These are phyloP conservation scores for Chalciporus piperatoides DNA, from an alignment of 1,284 basidiomycete species.

Conservation along the genomic window DNA sequence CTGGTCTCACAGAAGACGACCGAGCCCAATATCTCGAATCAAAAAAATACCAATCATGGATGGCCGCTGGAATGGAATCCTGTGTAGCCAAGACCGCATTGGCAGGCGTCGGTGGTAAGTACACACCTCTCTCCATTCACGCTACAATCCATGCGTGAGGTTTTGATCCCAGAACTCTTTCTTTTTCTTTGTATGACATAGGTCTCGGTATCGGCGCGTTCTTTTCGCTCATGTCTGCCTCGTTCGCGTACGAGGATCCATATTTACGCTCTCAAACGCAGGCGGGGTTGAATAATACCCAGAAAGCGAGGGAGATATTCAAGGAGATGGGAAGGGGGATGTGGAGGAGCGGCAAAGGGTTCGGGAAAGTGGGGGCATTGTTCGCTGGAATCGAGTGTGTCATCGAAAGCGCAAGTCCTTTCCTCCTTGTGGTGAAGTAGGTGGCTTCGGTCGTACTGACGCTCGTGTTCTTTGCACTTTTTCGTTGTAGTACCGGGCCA, in stretches of 20 bases:
- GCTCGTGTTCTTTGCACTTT: neutral
- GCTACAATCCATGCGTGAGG: slow-evolving; percentile 8
- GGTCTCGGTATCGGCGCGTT: slow-evolving; percentile 93
- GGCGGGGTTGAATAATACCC: slow-evolving; percentile 56
- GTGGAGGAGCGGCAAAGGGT: slow-evolving; percentile 88
- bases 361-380: slow-evolving; percentile 91
- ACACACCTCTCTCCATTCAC: slow-evolving; percentile 1
- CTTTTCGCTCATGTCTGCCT: slow-evolving; percentile 94
- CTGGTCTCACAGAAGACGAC: slow-evolving; percentile 81
- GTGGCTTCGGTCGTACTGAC: slow-evolving; percentile 11
- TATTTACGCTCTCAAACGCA: slow-evolving; percentile 68
- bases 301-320: slow-evolving; percentile 85
- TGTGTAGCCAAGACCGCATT: slow-evolving; percentile 80
- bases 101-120: slow-evolving; percentile 77
- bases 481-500: slow-evolving; percentile 79
- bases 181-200: slow-evolving; percentile 27
- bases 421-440: neutral
- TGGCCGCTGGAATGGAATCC: slow-evolving; percentile 73
- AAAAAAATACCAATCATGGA: slow-evolving; percentile 72
- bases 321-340: slow-evolving; percentile 94
- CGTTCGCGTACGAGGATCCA: slow-evolving; percentile 95
- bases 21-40: slow-evolving; percentile 63
- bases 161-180: slow-evolving; percentile 11
- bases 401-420: slow-evolving; percentile 83
- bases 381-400: slow-evolving; percentile 95